phyloP scores from a whole-genome alignment of 768 basidiomycete genomes.

The Xerocomus brunneocitrinus region DNA sequence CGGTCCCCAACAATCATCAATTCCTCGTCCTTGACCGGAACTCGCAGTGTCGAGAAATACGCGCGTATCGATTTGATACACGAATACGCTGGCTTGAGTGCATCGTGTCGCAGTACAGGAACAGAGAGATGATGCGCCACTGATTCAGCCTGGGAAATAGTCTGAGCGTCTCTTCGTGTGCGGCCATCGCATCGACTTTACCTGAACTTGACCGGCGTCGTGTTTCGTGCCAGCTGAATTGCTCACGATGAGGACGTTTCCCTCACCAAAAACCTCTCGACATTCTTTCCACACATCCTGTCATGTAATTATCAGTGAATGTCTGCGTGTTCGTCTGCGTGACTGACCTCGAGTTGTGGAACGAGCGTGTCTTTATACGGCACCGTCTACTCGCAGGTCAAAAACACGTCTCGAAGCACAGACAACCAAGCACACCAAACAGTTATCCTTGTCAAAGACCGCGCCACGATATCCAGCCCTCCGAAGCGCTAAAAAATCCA shows the following conservation, averaged over 20 bases:
- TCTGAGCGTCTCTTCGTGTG: not conserved
- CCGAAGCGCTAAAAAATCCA: slow-evolving; percentile 71
- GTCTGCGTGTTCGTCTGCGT: not conserved
- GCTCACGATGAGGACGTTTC: slow-evolving; percentile 84
- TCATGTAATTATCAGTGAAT: not conserved
- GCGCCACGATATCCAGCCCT: slow-evolving; percentile 82
- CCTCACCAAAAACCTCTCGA: slow-evolving; percentile 64
- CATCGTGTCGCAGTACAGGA: slow-evolving; percentile 75
- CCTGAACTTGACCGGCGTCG: slow-evolving; percentile 78
- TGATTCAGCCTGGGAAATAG: slow-evolving; percentile 68
- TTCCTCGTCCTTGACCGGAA: slow-evolving; percentile 56
- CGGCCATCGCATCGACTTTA: slow-evolving; percentile 31
- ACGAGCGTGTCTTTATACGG: slow-evolving; percentile 75
- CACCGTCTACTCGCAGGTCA: slow-evolving; percentile 52
- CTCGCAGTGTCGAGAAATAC: slow-evolving; percentile 65
- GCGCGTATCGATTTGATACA: slow-evolving; percentile 66
- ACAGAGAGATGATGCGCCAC: slow-evolving; percentile 72
- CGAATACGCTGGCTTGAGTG: slow-evolving; percentile 75
- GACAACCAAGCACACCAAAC: slow-evolving; percentile 50
- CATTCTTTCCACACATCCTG: slow-evolving; percentile 78
- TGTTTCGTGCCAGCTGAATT: slow-evolving; percentile 87
- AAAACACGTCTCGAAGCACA: too few relatives aligned
- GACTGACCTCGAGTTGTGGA: slow-evolving; percentile 65
- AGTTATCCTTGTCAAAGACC: slow-evolving; percentile 98
- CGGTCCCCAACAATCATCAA: slow-evolving; percentile 89